Percentiles rank a stretch among this genome's conserved stretches.
These are phyloP conservation scores for Gyromitra esculenta DNA, from an alignment of 2,329 filamentous ascomycete species.

Conservation along the genomic window DNA sequence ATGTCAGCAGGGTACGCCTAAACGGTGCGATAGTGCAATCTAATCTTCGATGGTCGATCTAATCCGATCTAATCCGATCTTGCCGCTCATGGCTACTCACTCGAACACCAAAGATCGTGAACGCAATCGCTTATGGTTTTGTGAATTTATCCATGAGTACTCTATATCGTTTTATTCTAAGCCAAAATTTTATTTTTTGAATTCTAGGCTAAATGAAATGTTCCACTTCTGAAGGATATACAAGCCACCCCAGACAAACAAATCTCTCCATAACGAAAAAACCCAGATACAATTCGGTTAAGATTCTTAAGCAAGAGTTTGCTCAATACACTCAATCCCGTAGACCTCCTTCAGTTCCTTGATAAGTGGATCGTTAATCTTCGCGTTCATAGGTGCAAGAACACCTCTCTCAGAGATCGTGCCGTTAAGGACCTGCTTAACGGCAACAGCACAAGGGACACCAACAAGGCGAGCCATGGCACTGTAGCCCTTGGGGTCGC, in stretches of 20 bases:
- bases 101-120: not conserved
- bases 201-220: not conserved
- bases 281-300: not conserved
- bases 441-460: slow-evolving; percentile 77
- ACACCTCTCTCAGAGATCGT: slow-evolving; percentile 77
- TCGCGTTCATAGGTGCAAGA: slow-evolving; percentile 77
- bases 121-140: not conserved
- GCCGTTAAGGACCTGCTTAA: slow-evolving; percentile 80
- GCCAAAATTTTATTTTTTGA: not conserved
- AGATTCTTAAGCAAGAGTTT: slow-evolving; percentile 64
- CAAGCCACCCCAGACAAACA: not conserved
- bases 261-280: not conserved
- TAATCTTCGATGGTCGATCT: slow-evolving; percentile 12
- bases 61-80: slow-evolving; percentile 36
- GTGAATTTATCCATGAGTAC: not conserved
- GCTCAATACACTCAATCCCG: slow-evolving; percentile 77
- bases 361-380: slow-evolving; percentile 77
- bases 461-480: slow-evolving; percentile 87
- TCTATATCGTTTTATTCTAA: not conserved
- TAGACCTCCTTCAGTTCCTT: slow-evolving; percentile 81
- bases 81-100: slow-evolving; percentile 1
- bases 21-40: not conserved
- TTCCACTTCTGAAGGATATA: not conserved
- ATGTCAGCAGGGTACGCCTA: not conserved
- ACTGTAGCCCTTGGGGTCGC: slow-evolving; percentile 78